Conservation (phyloP, 2,329 filamentous ascomycete species). For the Aspergillus unguis region DNA sequence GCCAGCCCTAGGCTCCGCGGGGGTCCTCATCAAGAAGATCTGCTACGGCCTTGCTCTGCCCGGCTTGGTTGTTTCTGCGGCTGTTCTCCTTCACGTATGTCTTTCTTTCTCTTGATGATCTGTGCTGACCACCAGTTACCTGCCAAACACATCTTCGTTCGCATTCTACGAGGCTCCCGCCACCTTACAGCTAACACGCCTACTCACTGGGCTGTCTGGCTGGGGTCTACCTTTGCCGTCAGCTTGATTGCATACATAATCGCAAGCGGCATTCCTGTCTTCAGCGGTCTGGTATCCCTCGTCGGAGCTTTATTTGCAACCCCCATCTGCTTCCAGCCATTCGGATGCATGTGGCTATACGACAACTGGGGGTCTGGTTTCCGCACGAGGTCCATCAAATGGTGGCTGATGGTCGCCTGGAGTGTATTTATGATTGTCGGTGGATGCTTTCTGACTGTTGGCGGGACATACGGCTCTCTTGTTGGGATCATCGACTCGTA, state of each 20-base stretch:
- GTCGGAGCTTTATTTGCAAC: not conserved
- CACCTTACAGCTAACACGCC: conserved; percentile 47
- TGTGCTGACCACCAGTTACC: conserved; percentile 56
- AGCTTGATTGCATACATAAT: conserved; percentile 65
- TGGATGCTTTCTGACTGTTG: not conserved
- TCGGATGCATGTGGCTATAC: conserved; percentile 7
- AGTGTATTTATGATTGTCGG: conserved; percentile 30
- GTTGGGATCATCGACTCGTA: conserved; percentile 1
- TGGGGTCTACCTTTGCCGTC: conserved; percentile 50
- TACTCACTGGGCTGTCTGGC: conserved; percentile 54
- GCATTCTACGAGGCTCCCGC: conserved; percentile 59
- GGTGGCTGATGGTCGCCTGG: conserved; percentile 43
- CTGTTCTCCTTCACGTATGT: not conserved
- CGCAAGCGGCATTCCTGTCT: conserved; percentile 65
- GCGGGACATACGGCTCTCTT: conserved; percentile 2
- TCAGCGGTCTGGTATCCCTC: conserved; percentile 55
- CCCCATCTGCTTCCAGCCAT: not conserved
- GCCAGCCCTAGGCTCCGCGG: conserved; percentile 63
- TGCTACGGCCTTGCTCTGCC: conserved; percentile 66
- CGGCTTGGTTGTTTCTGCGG: not conserved
- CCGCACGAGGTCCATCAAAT: not conserved
- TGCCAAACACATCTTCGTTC: conserved; percentile 62
- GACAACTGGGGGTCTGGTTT: conserved; percentile 3
- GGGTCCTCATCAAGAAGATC: conserved; percentile 54
- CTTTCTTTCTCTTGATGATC: not conserved